Percentiles rank a stretch among this genome's conserved stretches.
phyloP scores from a whole-genome alignment of 1,284 basidiomycete species.

The Thecaphora thlaspeos region DNA sequence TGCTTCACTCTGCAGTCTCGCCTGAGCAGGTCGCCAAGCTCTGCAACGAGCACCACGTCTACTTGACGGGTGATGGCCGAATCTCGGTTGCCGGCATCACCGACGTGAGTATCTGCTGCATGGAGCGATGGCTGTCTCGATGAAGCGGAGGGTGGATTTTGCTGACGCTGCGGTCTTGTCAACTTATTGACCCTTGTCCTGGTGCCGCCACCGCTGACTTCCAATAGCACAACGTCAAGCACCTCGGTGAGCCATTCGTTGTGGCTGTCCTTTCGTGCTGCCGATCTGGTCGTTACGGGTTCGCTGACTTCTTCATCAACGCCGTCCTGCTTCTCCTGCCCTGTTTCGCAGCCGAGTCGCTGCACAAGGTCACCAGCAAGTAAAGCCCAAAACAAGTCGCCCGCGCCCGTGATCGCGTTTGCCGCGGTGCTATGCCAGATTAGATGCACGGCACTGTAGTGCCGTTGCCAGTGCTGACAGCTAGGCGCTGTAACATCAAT shows the following conservation, averaged over 20 bases:
- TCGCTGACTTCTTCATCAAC: not conserved
- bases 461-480: no score
- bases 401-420: no score
- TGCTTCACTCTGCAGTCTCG: constrained; percentile 43
- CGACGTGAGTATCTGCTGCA: constrained; percentile 6
- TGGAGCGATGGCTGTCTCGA: no score
- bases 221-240: constrained; percentile 53
- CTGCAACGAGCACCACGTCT: constrained; percentile 57
- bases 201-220: no score
- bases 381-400: no score
- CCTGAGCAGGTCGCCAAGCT: constrained; percentile 58
- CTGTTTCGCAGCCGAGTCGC: constrained; percentile 35
- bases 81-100: constrained; percentile 58
- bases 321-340: not conserved
- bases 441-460: no score
- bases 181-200: no score
- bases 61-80: constrained; percentile 58
- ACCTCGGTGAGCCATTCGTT: constrained; percentile 41
- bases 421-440: no score
- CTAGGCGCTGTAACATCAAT: no score
- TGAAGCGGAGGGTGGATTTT: not conserved
- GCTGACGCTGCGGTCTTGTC: no score
- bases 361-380: constrained; percentile 49
- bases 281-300: not conserved
- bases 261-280: not conserved